Percentiles rank a stretch among this genome's conserved stretches.
Evolutionary conservation across 1,284 basidiomycete genomes (phyloP).

Genomic region (Sporisorium scitamineum): DNA sequence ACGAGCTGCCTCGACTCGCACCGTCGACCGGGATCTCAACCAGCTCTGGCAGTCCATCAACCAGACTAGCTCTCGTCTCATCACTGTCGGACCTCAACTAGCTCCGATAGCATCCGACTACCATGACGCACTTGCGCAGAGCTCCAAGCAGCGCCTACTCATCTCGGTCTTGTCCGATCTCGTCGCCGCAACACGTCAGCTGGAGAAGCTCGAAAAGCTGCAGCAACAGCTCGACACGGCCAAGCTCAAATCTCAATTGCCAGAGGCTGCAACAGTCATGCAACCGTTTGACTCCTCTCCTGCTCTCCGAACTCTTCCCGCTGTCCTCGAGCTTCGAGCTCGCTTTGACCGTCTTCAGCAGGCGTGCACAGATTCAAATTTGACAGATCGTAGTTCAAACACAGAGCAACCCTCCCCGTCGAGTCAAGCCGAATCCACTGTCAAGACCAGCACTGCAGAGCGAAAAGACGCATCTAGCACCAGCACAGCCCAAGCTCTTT

Average conservation of each 20-base stretch:
- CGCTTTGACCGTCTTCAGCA: conserved; percentile 32
- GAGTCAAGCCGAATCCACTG: not conserved
- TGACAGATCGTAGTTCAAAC: not conserved
- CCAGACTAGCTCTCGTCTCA: conserved; percentile 36
- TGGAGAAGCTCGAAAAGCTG: conserved; percentile 36
- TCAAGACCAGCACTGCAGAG: not conserved
- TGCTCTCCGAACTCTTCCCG: conserved; percentile 22
- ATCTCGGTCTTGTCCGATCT: conserved; percentile 36
- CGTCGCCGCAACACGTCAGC: conserved; percentile 20
- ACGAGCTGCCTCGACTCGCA: conserved; percentile 25
- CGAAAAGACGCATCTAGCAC: not conserved
- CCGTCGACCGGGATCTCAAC: conserved; percentile 36
- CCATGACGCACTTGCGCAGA: conserved; percentile 38
- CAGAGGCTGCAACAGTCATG: conserved; percentile 10
- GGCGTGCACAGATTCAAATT: not conserved
- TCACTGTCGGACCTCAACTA: conserved; percentile 28
- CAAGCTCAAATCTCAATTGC: conserved; percentile 12
- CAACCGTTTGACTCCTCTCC: conserved; percentile 14
- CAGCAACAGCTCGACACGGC: conserved; percentile 17
- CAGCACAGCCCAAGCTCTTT: conserved; percentile 2
- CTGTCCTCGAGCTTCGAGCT: conserved; percentile 32
- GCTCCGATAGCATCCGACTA: conserved; percentile 27
- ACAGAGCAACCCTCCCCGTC: not conserved
- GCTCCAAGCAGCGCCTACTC: conserved; percentile 35
- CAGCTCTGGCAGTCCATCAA: conserved; percentile 43